Percentiles rank a stretch among this genome's conserved stretches.
Conservation (phyloP, 2,329 filamentous ascomycete species). For the Teratosphaeria viscida region DNA sequence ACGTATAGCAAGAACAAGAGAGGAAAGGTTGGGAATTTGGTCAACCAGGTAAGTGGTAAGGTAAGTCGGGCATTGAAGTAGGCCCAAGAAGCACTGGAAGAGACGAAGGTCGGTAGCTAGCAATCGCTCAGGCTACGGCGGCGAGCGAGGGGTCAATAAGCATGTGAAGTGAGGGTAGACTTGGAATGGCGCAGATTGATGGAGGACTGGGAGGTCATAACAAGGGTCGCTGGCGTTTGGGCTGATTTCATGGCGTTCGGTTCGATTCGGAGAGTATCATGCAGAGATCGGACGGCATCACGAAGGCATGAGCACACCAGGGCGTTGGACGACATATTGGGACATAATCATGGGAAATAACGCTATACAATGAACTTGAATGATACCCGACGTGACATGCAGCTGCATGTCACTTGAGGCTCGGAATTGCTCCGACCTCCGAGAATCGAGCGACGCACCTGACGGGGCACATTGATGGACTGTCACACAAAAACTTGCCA, state of each 20-base stretch:
- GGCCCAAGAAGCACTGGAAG: neutral
- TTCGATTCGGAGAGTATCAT: neutral
- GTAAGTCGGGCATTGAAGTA: slow-evolving; percentile 1
- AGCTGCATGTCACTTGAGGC: too few species aligned
- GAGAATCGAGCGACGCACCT: neutral
- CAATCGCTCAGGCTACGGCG: slow-evolving; percentile 17
- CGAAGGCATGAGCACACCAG: neutral
- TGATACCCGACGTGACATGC: too few species aligned
- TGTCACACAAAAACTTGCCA: neutral
- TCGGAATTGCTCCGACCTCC: neutral
- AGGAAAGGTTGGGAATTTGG: neutral
- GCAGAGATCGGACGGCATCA: neutral
- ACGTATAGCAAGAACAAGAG: neutral
- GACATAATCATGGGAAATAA: neutral
- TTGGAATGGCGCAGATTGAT: neutral
- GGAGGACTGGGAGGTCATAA: neutral
- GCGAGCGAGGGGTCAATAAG: slow-evolving; percentile 9
- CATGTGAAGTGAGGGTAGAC: neutral
- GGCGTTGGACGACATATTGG: neutral
- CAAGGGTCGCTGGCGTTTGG: neutral
- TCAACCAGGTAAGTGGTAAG: neutral
- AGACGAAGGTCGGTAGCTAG: slow-evolving; percentile 4
- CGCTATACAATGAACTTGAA: neutral
- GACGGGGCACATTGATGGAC: neutral
- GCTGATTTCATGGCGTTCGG: neutral